Percentiles rank a stretch among this genome's conserved stretches.
Conservation (phyloP, 495 filamentous ascomycete species). For the Penicillium longicatenatum region DNA sequence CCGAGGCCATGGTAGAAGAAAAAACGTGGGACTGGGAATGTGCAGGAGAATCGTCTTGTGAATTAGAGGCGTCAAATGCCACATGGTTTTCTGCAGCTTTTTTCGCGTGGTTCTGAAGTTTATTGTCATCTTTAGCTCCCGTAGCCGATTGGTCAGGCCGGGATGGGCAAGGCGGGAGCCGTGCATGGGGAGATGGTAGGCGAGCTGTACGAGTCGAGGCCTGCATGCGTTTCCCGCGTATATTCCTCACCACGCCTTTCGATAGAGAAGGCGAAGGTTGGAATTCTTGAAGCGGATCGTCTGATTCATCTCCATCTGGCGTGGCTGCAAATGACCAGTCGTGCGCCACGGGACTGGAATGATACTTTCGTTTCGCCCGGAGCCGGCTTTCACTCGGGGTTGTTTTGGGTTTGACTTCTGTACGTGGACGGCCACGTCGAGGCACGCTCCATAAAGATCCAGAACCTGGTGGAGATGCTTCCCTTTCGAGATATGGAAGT, state of each 20-base stretch:
- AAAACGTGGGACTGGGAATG: not conserved
- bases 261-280: conserved; percentile 39
- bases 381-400: conserved; percentile 24
- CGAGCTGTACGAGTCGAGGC: conserved; percentile 2
- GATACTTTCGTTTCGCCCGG: conserved; percentile 30
- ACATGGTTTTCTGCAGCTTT: conserved; percentile 53
- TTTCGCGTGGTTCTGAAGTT: conserved; percentile 28
- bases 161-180: not conserved
- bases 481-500: conserved; percentile 17
- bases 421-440: conserved; percentile 24
- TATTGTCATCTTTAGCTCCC: not conserved
- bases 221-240: conserved; percentile 26
- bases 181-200: conserved; percentile 1
- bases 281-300: conserved; percentile 49
- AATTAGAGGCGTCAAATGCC: conserved; percentile 7
- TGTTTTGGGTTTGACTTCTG: conserved; percentile 26
- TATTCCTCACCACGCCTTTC: conserved; percentile 19
- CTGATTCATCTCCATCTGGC: conserved; percentile 45
- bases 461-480: conserved; percentile 39
- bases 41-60: conserved; percentile 13
- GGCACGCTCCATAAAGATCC: conserved; percentile 45
- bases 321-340: conserved; percentile 49
- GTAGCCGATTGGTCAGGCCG: conserved; percentile 18
- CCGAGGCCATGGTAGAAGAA: conserved; percentile 3
- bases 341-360: conserved; percentile 39